These are phyloP conservation scores for Boechera stricta DNA, from an alignment of 345 rosid genomes.

Conservation along the genomic window DNA sequence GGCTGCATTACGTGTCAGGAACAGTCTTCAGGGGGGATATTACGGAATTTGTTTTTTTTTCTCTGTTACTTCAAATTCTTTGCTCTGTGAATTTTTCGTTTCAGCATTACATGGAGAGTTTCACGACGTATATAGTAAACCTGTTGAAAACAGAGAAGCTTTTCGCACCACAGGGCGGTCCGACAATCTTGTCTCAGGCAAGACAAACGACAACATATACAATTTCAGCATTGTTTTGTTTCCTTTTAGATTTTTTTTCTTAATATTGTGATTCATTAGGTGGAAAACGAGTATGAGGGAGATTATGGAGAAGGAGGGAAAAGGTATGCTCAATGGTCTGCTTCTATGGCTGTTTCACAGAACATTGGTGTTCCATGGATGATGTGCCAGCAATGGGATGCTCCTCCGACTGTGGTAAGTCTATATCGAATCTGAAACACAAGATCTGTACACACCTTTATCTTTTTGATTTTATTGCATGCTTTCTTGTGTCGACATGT, in stretches of 20 bases:
- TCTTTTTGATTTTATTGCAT: background rate
- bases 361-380: constrained; percentile 94
- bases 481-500: background rate
- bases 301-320: constrained; percentile 78
- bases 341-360: constrained; percentile 89
- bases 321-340: constrained; percentile 82
- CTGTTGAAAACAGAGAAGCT: constrained; percentile 88
- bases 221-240: background rate
- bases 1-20: constrained; percentile 91
- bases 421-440: constrained; percentile 10
- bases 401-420: constrained; percentile 78
- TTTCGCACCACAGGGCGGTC: constrained; percentile 96
- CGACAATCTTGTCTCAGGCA: constrained; percentile 93
- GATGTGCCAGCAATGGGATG: constrained; percentile 87
- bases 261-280: constrained; percentile 48
- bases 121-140: constrained; percentile 72
- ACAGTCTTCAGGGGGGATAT: constrained; percentile 63
- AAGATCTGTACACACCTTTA: background rate
- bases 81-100: constrained; percentile 24
- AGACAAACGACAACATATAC: constrained; percentile 22
- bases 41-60: background rate
- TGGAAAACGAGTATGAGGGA: constrained; percentile 82
- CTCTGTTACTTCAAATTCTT: constrained; percentile 26
- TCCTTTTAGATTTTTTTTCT: constrained; percentile 1
- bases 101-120: constrained; percentile 85